Conservation (phyloP, 805 yeast genomes). For the Wickerhamomyces silvicola region DNA sequence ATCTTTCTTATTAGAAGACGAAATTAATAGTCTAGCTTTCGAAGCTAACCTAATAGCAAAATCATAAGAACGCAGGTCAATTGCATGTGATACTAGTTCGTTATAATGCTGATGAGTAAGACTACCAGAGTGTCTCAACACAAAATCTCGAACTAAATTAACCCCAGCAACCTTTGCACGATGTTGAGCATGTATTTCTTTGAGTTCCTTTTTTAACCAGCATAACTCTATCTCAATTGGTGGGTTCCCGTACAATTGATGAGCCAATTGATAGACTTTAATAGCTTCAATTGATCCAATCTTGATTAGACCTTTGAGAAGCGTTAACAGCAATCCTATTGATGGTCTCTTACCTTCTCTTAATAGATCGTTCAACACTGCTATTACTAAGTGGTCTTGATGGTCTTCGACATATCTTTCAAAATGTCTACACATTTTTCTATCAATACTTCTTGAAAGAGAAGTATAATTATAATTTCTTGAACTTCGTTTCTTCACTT, state of each 20-base stretch:
- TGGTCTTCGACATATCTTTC: neutral
- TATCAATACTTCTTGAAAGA: neutral
- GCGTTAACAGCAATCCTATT: constrained; percentile 3
- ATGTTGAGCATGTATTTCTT: neutral
- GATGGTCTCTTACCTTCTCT: constrained; percentile 18
- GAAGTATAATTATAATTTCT: neutral
- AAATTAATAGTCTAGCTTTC: constrained; percentile 7
- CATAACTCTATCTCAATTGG: constrained; percentile 12
- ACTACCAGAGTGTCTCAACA: constrained; percentile 1
- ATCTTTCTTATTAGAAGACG: neutral
- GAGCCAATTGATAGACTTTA: constrained; percentile 10
- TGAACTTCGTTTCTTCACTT: neutral
- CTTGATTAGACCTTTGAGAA: constrained; percentile 7
- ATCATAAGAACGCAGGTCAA: constrained; percentile 1
- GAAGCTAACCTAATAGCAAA: constrained; percentile 8
- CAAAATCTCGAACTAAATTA: constrained; percentile 5
- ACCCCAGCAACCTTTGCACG: neutral
- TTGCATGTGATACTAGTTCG: constrained; percentile 7
- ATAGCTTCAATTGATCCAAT: constrained; percentile 9
- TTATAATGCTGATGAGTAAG: constrained; percentile 6
- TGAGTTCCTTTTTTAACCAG: constrained; percentile 5
- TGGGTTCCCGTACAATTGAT: constrained; percentile 6
- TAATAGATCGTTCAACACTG: constrained; percentile 3
- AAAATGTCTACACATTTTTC: neutral
- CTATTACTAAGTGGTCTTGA: constrained; percentile 2